Conservation (phyloP, 352 stramenopile species). For the Thalassiosira gravida region DNA sequence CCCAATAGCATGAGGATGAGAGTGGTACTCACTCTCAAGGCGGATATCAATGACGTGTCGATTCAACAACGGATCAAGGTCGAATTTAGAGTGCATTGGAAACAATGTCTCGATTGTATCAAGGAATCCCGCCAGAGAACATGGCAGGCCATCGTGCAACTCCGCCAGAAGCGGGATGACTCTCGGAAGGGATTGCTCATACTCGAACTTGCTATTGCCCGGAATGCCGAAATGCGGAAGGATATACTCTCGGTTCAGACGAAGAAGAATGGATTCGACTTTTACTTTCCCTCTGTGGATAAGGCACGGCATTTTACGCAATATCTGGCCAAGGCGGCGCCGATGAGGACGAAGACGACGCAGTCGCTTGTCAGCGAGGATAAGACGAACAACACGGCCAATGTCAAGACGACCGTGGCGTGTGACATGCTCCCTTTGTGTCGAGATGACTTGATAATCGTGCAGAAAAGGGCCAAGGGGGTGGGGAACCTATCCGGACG, state of each 20-base stretch:
- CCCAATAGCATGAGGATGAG: constrained; percentile 97
- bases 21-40: constrained; percentile 94
- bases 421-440: constrained; percentile 98
- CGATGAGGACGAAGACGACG: constrained; percentile 92
- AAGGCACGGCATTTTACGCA: constrained; percentile 95
- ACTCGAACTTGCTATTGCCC: constrained; percentile 98
- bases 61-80: constrained; percentile 99
- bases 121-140: constrained; percentile 91
- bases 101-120: constrained; percentile 98
- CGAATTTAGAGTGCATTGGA: constrained; percentile 97
- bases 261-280: constrained; percentile 97
- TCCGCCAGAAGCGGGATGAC: constrained; percentile 89
- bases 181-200: constrained; percentile 99
- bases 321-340: constrained; percentile 94
- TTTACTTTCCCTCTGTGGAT: constrained; percentile 96
- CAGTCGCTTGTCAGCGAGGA: constrained; percentile 98
- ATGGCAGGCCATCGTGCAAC: constrained; percentile 97
- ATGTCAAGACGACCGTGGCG: constrained; percentile 98
- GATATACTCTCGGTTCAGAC: constrained; percentile 96
- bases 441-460: constrained; percentile 91
- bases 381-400: constrained; percentile 97
- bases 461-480: constrained; percentile 68
- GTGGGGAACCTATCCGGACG: constrained; percentile 68
- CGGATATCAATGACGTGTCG: constrained; percentile 95
- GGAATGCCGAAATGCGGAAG: constrained; percentile 88